Percentiles rank a stretch among this genome's conserved stretches.
Conservation (phyloP, 352 stramenopile genomes). For the Chrysophaeum taylorii region DNA sequence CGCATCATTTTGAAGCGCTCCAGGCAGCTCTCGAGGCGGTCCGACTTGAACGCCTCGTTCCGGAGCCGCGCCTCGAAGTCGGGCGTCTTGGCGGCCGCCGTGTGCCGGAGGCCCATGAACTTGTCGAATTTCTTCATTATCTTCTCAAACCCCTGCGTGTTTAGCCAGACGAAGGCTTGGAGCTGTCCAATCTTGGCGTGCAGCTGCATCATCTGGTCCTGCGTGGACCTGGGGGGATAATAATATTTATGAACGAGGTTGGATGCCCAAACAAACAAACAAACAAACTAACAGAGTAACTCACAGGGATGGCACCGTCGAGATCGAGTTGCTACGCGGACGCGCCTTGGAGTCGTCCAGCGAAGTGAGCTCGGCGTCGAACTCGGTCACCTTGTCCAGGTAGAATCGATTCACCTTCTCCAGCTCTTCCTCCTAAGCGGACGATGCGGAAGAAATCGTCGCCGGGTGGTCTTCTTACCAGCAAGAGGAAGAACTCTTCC, state of each 20-base stretch:
- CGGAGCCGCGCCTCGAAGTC: slow-evolving; percentile 11
- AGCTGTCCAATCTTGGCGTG: slow-evolving; percentile 12
- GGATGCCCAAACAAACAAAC: too few relatives aligned
- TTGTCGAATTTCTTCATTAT: slow-evolving; percentile 17
- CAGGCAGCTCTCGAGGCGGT: not conserved
- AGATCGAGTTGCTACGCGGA: not conserved
- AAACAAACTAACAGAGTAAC: too few relatives aligned
- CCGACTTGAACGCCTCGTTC: slow-evolving; percentile 15
- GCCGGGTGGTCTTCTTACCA: not conserved
- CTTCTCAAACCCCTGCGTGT: slow-evolving; percentile 17
- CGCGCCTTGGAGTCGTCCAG: not conserved
- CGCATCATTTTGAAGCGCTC: slow-evolving; percentile 8
- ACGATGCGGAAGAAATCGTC: too few relatives aligned
- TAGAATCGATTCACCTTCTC: slow-evolving; percentile 17
- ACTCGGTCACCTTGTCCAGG: slow-evolving; percentile 10
- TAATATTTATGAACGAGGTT: too few relatives aligned
- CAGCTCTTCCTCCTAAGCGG: slow-evolving; percentile 12
- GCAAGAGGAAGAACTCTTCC: not conserved
- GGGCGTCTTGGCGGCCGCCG: not conserved
- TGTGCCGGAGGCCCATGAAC: slow-evolving; percentile 10
- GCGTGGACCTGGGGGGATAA: too few relatives aligned
- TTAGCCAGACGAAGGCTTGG: slow-evolving; percentile 13
- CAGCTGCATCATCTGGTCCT: not conserved
- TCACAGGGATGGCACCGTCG: too few relatives aligned
- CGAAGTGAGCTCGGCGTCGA: not conserved